Base-by-base conservation (phyloP, 352 stramenopile species). In the Phytopythium cucurbitacearum region DNA sequence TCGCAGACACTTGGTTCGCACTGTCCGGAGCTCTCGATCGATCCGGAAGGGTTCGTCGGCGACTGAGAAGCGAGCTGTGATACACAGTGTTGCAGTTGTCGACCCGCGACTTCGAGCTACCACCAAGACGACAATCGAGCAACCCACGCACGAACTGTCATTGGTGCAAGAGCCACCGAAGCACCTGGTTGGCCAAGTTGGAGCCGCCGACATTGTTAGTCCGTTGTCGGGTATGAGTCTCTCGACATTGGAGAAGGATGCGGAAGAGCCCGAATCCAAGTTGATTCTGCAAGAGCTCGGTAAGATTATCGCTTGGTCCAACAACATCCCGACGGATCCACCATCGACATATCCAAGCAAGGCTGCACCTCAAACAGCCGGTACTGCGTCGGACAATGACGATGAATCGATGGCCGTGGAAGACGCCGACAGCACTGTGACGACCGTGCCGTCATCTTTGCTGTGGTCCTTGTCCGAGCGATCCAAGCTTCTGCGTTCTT, bases 381-480 rank as follows among this genome's bases (percentile, higher is more conserved):
- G 21, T 12, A 48, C 4, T 10, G 32, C 13, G 7, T 28, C 53
- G 15, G 15, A 45, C 15, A 54, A 12, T 5, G 45, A 6, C 45
- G 32, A 11, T 21, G 35, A 4, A 5, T 4, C 39, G 45, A 32
- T 5, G 5, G 12, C 1, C 21, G 10, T 28, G 21, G 21, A 28
- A 28, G 21, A 40, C 12, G 15, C 28, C 5, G 33, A 9, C 1
- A 7, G 40, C 39, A n/a, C 44, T 13, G 4, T 3, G 35, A 7
- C 11, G 11, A 49, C 33, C 5, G 28, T 60, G 34, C 74, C 71
- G 11, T 65, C 55, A 13, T 93, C 83, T 34, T 53, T 65, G 37
- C 46, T 93, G 43, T 93, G 78, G 76, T 91, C 83, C 2, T 42
- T 69, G 28, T 67, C 67, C 2, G 75, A 70, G 39, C 69, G 83